Evolutionary conservation across 2,329 filamentous ascomycete species (phyloP), one percentile per base, ranked within the genome.

Genomic region (Sporothrix schenckii): DNA sequence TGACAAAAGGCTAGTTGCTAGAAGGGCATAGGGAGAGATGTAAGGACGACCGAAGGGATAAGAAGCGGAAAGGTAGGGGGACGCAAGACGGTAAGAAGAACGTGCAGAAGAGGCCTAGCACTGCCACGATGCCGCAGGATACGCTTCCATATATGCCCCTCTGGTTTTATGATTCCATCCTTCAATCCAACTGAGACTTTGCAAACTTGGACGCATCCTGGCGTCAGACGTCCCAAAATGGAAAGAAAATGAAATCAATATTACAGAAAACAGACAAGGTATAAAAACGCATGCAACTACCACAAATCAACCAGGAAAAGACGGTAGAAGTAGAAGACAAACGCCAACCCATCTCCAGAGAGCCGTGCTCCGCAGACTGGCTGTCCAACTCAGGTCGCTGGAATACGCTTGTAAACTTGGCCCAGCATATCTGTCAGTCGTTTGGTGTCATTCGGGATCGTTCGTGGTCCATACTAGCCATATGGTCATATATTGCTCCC

Each of bases 111-210:
- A 66, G 21, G 47, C 24, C 63, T 52, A 66, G 47, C 63, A 66
- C 63, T 66, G 63, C 61, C 63, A 63, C 63, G 44, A 47, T 52
- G 47, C 44, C 30, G 47, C 63, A 47, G 56, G 44, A 47, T 44
- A 47, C 41, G 67, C 47, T 24, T 44, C 47, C 67, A 69, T 69
- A 69, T 69, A 69, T 69, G 67, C 56, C 34, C 58, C 58, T 44
- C n/a, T 69, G 30, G 27, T 21, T 44, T 30, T 24, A 39, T 63
- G 56, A 69, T 69, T 69, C 68, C 68, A 69, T 69, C 27, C 30
- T 69, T 69, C 68, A 58, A 69, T 69, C 27, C 30, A n/a, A 24
- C 44, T 54, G 27, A 34, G 30, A 19, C 27, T 27, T 24, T 30
- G 24, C 53, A 39, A n/a, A 24, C 27, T 54, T 14, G 6, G 4